Evolutionary conservation across 345 rosid genomes (phyloP), one percentile per base, ranked within the genome.

Genomic region (Streptanthus diversifolius): DNA sequence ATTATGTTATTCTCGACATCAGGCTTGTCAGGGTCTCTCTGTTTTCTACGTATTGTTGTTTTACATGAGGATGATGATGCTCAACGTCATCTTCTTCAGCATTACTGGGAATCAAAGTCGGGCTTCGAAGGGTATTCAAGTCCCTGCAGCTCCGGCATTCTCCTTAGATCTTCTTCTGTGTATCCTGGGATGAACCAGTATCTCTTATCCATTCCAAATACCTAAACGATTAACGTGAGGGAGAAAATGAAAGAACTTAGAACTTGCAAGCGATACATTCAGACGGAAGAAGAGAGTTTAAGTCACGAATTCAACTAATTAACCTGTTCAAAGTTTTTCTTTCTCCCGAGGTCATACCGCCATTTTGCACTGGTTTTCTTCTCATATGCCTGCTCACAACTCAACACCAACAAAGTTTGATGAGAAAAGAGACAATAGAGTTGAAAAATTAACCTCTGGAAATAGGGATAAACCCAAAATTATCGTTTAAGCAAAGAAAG

Each of bases 41-140:
- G 43, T 47, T 14, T 15, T 18, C 72, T 73, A 73, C 10, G 47
- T 72, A 63, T 54, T 43, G 57, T 21, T 72, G 71, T 22, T 64
- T 40, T 73, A 55, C 72, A 65, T 45, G 49, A 17, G 37, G 49
- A 13, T 27, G 37, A 45, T 30, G 69, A 63, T 32, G 9, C 7
- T 44, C 21, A 44, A 44, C 7, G 4, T 3, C 22, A 44, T 44
- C 49, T 44, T 44, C 49, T 44, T 17, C 49, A 44, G 49, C 9
- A 7, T 44, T 44, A 44, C 22, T 44, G 49, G 22, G 49, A 44
- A 48, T 87, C 96, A 19, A 83, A 87, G 41, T 91, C 97, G 0
- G 95, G 97, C 73, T 86, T 95, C 3, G 89, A 87, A 64, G 99
- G 99, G 73, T 88, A 95, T 79, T 95, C 95, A 33, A 95, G 93